phyloP scores from a whole-genome alignment of 495 filamentous ascomycete species.

The Talaromyces stipitatus region DNA sequence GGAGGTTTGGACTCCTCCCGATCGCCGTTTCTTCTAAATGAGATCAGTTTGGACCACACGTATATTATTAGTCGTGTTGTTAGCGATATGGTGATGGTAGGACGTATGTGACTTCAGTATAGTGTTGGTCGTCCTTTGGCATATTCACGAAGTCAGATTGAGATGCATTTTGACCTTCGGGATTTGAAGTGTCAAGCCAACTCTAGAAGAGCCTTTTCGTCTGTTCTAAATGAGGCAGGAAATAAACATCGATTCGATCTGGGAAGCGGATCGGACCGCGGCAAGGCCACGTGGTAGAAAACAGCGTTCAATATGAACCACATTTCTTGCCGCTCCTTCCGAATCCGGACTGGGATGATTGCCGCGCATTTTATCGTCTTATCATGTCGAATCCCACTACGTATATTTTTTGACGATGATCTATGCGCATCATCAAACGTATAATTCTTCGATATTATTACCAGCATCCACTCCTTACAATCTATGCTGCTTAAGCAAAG shows the following conservation, averaged over 20 bases:
- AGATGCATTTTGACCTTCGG: no score
- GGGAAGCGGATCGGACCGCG: slow-evolving; percentile 1
- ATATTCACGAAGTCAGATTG: no score
- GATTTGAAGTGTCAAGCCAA: background rate
- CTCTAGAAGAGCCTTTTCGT: no score
- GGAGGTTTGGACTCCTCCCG: background rate
- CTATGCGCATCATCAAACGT: no score
- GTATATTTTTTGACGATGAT: no score
- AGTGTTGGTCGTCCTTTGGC: background rate
- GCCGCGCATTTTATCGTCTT: background rate
- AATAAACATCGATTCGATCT: background rate
- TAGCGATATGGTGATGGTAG: background rate
- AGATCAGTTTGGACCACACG: background rate
- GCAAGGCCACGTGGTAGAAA: slow-evolving; percentile 1
- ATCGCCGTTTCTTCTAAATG: background rate
- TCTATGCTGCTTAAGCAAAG: background rate
- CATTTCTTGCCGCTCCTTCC: no score
- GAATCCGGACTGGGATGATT: background rate
- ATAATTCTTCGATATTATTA: background rate
- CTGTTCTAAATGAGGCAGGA: background rate
- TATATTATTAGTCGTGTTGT: no score
- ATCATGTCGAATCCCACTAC: no score
- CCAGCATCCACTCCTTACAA: background rate
- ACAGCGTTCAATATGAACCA: background rate
- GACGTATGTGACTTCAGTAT: background rate